Percentiles rank a stretch among this genome's conserved stretches.
Evolutionary conservation across 345 rosid species (phyloP).

Genomic region (Eucalyptus sp.): DNA sequence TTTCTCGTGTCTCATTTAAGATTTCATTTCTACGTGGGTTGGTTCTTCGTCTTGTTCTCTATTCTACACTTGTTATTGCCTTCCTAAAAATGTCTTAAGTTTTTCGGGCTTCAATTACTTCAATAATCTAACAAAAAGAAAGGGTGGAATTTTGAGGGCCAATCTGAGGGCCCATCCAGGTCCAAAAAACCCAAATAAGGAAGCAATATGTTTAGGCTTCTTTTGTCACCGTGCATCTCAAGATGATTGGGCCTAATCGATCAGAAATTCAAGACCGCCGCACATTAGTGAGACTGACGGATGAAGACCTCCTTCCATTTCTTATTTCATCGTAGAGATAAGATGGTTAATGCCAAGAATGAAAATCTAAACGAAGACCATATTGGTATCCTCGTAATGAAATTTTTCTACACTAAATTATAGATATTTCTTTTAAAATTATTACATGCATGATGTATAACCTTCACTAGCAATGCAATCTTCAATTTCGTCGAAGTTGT

Average conservation of each 20-base stretch:
- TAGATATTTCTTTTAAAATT: accelerated
- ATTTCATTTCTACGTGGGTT: background rate
- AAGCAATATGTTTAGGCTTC: background rate
- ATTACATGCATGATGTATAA: background rate
- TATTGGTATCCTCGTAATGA: background rate
- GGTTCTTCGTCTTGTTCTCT: background rate
- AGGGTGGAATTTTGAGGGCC: background rate
- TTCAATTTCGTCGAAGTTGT: background rate
- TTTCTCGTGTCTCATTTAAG: background rate
- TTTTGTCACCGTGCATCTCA: background rate
- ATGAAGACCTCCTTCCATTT: background rate
- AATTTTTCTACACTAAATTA: background rate
- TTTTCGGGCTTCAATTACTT: background rate
- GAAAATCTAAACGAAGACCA: background rate
- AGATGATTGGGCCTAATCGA: background rate
- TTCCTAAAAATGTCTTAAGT: background rate
- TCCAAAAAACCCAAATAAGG: background rate
- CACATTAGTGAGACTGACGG: background rate
- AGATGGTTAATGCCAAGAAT: background rate
- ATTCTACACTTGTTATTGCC: background rate
- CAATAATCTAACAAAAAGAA: background rate
- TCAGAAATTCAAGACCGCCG: background rate
- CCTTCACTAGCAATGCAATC: background rate
- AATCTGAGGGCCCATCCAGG: background rate
- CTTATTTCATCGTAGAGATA: background rate